Evolutionary conservation across 169 alveolate genomes (phyloP).

Genomic region (Plasmodium knowlesi): DNA sequence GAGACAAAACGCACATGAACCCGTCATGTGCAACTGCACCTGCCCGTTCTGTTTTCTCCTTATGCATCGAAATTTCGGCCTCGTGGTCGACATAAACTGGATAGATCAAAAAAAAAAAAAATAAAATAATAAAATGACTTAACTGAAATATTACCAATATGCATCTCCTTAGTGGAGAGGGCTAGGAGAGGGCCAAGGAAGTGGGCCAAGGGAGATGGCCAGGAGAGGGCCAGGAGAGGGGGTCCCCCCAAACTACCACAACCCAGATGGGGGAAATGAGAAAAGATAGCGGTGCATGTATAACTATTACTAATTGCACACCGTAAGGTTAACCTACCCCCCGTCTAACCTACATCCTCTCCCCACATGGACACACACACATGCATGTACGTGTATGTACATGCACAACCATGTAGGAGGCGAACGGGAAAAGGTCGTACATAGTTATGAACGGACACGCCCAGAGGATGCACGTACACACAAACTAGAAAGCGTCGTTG

Average conservation of each 20-base stretch:
- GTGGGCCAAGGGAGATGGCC: no score
- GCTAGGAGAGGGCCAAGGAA: neutral
- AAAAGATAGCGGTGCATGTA: neutral
- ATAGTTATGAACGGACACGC: neutral
- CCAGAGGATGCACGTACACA: neutral
- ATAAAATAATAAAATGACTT: neutral
- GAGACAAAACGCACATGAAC: neutral
- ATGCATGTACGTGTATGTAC: no score
- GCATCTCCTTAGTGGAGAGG: neutral
- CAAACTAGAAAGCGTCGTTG: constrained; percentile 53
- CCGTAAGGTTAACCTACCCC: no score
- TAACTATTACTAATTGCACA: neutral
- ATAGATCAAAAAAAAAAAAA: neutral
- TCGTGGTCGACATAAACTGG: neutral
- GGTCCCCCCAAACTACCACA: neutral
- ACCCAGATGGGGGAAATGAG: neutral
- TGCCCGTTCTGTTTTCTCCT: neutral
- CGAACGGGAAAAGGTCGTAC: neutral
- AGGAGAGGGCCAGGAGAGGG: neutral
- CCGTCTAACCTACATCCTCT: no score
- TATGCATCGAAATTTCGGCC: neutral
- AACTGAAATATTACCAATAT: neutral
- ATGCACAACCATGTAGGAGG: neutral
- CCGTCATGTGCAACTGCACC: neutral
- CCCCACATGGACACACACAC: no score